Evolutionary conservation across 2,329 filamentous ascomycete genomes (phyloP).

Genomic region (Pseudogymnoascus pannorum): DNA sequence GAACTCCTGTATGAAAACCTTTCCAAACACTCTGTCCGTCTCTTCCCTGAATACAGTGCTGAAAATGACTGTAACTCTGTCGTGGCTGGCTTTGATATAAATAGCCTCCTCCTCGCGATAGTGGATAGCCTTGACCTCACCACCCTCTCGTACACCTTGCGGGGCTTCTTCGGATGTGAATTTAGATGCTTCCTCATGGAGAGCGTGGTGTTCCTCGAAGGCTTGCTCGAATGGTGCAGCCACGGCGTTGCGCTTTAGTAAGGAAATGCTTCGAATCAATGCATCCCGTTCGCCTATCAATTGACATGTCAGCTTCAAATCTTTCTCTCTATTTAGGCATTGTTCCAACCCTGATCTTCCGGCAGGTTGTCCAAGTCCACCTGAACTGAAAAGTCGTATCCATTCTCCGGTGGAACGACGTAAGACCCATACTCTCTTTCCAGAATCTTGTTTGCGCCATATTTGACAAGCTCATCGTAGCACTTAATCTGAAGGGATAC

Average conservation of each 20-base stretch:
- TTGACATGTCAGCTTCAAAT: slow-evolving; percentile 11
- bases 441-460: slow-evolving; percentile 86
- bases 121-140: slow-evolving; percentile 90
- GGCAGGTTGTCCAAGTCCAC: slow-evolving; percentile 86
- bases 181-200: slow-evolving; percentile 82
- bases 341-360: slow-evolving; percentile 57
- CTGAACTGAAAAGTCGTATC: slow-evolving; percentile 92
- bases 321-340: not conserved
- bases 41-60: slow-evolving; percentile 97
- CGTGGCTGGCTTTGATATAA: slow-evolving; percentile 95
- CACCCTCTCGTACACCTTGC: slow-evolving; percentile 81
- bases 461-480: slow-evolving; percentile 83
- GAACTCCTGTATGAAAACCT: slow-evolving; percentile 98
- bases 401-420: slow-evolving; percentile 77
- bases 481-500: slow-evolving; percentile 94
- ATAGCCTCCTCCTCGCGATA: slow-evolving; percentile 99
- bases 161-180: slow-evolving; percentile 93
- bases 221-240: slow-evolving; percentile 96
- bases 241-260: slow-evolving; percentile 98
- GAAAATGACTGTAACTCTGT: slow-evolving; percentile 98
- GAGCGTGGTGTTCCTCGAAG: slow-evolving; percentile 81
- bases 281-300: slow-evolving; percentile 71
- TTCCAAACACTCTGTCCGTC: slow-evolving; percentile 94
- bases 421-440: slow-evolving; percentile 91
- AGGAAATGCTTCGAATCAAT: slow-evolving; percentile 75